Evolutionary conservation across 495 filamentous ascomycete species (phyloP).

Genomic region (Lasiosphaeria miniovina): DNA sequence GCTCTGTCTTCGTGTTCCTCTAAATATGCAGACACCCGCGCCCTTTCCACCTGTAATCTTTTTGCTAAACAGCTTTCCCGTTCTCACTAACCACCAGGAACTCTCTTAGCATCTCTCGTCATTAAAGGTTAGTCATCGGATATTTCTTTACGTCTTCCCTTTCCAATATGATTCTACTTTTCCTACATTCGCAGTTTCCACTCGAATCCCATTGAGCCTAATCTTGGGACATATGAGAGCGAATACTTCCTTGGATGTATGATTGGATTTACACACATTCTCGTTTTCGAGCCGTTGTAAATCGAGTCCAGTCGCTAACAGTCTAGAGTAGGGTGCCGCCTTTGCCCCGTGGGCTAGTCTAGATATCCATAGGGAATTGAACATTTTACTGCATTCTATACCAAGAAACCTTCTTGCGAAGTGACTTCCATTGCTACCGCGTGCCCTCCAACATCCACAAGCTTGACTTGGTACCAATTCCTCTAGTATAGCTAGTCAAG

Average conservation of each 20-base stretch:
- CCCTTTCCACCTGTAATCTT: too few relatives aligned
- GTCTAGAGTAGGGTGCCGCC: neutral
- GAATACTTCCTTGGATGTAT: constrained; percentile 66
- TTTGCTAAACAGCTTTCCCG: too few relatives aligned
- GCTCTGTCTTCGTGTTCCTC: too few relatives aligned
- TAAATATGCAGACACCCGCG: too few relatives aligned
- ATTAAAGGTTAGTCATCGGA: neutral
- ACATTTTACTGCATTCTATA: too few relatives aligned
- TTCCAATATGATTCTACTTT: constrained; percentile 54
- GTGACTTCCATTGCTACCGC: neutral
- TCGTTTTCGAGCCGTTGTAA: constrained; percentile 11
- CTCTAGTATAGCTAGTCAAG: too few relatives aligned
- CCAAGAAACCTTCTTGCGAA: neutral
- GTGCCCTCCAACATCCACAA: too few relatives aligned
- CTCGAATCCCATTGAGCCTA: constrained; percentile 60
- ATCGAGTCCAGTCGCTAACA: constrained; percentile 22
- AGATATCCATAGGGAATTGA: neutral
- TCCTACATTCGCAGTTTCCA: constrained; percentile 68
- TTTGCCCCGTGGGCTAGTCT: neutral
- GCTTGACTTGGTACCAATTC: too few relatives aligned
- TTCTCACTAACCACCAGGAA: too few relatives aligned
- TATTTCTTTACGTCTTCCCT: constrained; percentile 11
- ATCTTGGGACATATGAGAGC: constrained; percentile 52
- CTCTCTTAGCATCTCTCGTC: too few relatives aligned
- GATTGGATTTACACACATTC: constrained; percentile 33